Conservation (phyloP, 306 rosid genomes). For the Begonia masoniana region DNA sequence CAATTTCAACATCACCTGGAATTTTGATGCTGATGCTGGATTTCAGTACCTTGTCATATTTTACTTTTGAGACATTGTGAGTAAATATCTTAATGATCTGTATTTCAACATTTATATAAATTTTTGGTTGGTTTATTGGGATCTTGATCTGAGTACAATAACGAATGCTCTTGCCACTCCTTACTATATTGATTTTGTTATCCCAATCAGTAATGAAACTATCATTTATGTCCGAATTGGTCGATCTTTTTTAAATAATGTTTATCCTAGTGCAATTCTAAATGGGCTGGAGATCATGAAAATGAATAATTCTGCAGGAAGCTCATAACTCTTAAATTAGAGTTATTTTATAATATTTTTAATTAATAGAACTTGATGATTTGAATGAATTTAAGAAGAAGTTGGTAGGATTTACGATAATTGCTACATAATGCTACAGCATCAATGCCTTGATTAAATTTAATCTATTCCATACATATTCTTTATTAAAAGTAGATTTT, state of each 20-base stretch:
- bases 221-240: constrained; percentile 55
- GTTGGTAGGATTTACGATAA: no score
- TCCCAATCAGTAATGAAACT: constrained; percentile 15
- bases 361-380: no score
- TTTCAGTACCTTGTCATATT: constrained; percentile 69
- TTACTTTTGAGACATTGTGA: constrained; percentile 75
- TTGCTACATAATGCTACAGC: no score
- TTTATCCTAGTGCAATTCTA: constrained; percentile 62
- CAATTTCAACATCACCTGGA: constrained; percentile 75
- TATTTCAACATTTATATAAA: constrained; percentile 65
- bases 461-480: no score
- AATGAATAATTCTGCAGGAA: constrained; percentile 62
- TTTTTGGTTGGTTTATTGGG: constrained; percentile 26
- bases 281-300: constrained; percentile 95
- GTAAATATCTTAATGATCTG: constrained; percentile 38
- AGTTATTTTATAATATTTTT: no score
- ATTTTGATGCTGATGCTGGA: constrained; percentile 52
- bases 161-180: constrained; percentile 36
- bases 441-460: no score
- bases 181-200: constrained; percentile 40
- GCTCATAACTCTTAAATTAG: no score
- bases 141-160: constrained; percentile 26
- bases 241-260: constrained; percentile 24
- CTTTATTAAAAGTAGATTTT: no score
- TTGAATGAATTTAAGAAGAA: no score